Evolutionary conservation across 1,139 yeast genomes (phyloP), one percentile per base, ranked within the genome.

Genomic region (Saccharomycopsis hybrid): DNA sequence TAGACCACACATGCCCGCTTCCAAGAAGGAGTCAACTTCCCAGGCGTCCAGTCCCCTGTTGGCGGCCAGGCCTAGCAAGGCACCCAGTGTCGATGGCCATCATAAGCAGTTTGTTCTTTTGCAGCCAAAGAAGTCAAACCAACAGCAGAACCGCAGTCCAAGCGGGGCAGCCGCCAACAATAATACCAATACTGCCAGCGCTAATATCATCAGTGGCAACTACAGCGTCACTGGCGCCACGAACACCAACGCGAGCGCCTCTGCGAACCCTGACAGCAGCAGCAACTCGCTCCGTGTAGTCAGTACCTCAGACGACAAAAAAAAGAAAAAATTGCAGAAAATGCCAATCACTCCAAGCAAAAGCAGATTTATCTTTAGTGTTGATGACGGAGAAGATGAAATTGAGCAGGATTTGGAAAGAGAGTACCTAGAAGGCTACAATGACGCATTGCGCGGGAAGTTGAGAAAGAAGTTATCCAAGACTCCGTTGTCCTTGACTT

Each of bases 341-440:
- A 39, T 51, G 40, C 54, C 54, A 5, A 25, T 50, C 18, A 32
- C 48, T 11, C 45, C 50, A 9, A 30, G 41, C 5, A 53, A 54
- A 30, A 38, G 46, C 3, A 18, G 57, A 32, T 54, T 60, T 59
- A 68, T 83, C 2, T 84, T 79, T 60, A 78, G 85, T 30, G 92
- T 85, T 0, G 95, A 86, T 62, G 95, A 86, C 62, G 87, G 82
- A 58, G 83, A 79, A 41, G 77, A 74, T 46, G 85, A 78, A 53
- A 69, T 77, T 9, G 82, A 77, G 54, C 75, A 74, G 13, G 85
- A 76, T 58, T 59, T 74, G 47, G 82, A 78, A 56, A 63, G 83
- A 28, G 83, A 82, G 55, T 84, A 84, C 58, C 60, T 79, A 38
- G 94, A 83, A 61, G 92, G 92, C 0, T 80, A 80, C 58, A 75